Base-by-base conservation (phyloP, 2,329 filamentous ascomycete species). In the Trichoderma gracile region DNA sequence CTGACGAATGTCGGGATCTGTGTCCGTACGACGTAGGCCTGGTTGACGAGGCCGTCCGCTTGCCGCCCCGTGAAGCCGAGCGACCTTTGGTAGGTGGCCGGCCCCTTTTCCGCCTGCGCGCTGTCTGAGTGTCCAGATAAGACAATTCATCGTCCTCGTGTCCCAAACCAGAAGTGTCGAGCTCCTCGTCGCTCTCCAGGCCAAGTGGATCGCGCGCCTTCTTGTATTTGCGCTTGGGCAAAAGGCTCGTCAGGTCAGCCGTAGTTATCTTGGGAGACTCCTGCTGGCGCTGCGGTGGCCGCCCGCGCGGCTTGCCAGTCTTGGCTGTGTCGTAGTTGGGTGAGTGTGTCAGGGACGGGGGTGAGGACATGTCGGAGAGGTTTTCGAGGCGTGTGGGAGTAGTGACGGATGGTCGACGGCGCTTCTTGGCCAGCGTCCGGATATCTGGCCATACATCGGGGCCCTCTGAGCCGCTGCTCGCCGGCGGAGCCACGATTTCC, bases 271-370 rank as follows among this genome's bases (percentile, higher is more conserved):
- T 80, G 4, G 78, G 74, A 5, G 75, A 77, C 8, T 71, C 72
- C 50, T 78, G 78, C 53, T 72, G 73, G 40, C 75, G 71, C 67
- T 17, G 17, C 5, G 56, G 69, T 67, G 64, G 69, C 52, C 25
- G 74, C 69, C 33, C 65, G 17, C 77, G 75, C 1, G 73, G 72
- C 67, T 78, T 67, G 54, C 66, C 68, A 21, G 69, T 68, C 53
- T 68, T 73, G 14, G 67, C 64, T 17, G 69, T 67, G 1, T 75
- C 73, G 66, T 79, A 81, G 69, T 89, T 88, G 38, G 87, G 87
- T 0, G 87, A 89, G 70, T 89, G 86, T 4, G 86, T 89, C 4
- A 89, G 78, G 0, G 87, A 89, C 0, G 87, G 87, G 0, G 86
- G 87, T 2, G 86, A 89, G 1, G 87, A 89, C 12, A 85, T 76